phyloP scores from a whole-genome alignment of 768 basidiomycete species.

The Hygrophorus pudorinus region DNA sequence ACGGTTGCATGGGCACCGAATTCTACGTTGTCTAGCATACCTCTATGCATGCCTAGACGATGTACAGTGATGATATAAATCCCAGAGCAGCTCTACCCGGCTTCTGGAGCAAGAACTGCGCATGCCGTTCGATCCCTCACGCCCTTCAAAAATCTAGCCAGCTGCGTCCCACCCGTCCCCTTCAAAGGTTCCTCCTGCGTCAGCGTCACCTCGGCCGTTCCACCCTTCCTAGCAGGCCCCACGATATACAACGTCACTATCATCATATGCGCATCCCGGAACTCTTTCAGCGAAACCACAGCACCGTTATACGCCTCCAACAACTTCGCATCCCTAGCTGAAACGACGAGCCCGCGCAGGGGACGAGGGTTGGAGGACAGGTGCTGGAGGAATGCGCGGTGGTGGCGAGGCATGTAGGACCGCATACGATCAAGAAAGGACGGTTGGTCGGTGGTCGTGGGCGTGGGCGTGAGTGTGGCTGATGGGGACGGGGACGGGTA shows the following conservation, averaged over 20 bases:
- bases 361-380: conserved; percentile 52
- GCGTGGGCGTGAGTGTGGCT: no score
- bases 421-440: conserved; percentile 70
- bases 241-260: conserved; percentile 75
- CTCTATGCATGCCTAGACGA: no score
- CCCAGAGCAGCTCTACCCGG: no score
- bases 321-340: conserved; percentile 24
- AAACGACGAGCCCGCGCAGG: conserved; percentile 46
- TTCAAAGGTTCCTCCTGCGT: conserved; percentile 26
- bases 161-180: conserved; percentile 76
- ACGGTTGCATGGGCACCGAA: no score
- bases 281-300: conserved; percentile 56
- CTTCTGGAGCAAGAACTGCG: conserved; percentile 18
- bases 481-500: no score
- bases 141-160: conserved; percentile 69
- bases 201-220: conserved; percentile 12
- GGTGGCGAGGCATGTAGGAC: conserved; percentile 76
- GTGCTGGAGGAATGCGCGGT: conserved; percentile 67
- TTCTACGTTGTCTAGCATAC: no score
- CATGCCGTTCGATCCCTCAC: conserved; percentile 60
- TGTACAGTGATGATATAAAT: no score
- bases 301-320: conserved; percentile 57
- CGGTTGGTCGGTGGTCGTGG: conserved; percentile 16
- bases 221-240: conserved; percentile 45
- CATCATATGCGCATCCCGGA: conserved; percentile 73